Evolutionary conservation across 2,329 filamentous ascomycete genomes (phyloP).

Genomic region (Aspergillus vadensis): DNA sequence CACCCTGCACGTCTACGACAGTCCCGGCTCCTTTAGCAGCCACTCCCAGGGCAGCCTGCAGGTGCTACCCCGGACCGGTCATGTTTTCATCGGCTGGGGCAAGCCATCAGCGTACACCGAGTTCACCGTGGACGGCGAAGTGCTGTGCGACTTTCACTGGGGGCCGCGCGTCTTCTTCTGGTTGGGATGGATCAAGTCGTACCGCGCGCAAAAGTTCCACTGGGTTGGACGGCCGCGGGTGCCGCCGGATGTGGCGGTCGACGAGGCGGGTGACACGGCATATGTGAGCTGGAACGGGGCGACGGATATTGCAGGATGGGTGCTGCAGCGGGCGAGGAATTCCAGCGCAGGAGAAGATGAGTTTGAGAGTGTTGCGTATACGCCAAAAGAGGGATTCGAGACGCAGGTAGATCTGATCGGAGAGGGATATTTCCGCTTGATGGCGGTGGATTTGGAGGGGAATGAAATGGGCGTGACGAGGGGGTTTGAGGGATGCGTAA

Average conservation of each 20-base stretch:
- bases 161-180: slow-evolving; percentile 51
- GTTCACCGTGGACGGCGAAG: slow-evolving; percentile 31
- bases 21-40: slow-evolving; percentile 14
- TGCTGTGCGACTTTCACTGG: slow-evolving; percentile 33
- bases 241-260: slow-evolving; percentile 25
- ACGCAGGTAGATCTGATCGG: slow-evolving; percentile 1
- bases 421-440: slow-evolving; percentile 22
- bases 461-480: slow-evolving; percentile 25
- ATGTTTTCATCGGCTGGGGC: slow-evolving; percentile 55
- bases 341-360: slow-evolving; percentile 16
- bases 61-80: slow-evolving; percentile 32
- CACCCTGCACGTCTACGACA: slow-evolving; percentile 34
- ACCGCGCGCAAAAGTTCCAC: slow-evolving; percentile 56
- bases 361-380: slow-evolving; percentile 17
- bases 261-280: slow-evolving; percentile 13
- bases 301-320: slow-evolving; percentile 36
- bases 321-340: slow-evolving; percentile 25
- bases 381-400: slow-evolving; percentile 26
- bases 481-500: slow-evolving; percentile 12
- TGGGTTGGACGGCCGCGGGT: slow-evolving; percentile 56
- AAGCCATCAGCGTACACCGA: slow-evolving; percentile 55
- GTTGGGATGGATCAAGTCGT: slow-evolving; percentile 55
- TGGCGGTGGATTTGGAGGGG: slow-evolving; percentile 23
- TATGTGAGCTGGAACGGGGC: slow-evolving; percentile 43
- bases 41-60: slow-evolving; percentile 23